These are phyloP conservation scores for Vitis vinifera DNA, from an alignment of 164 flowering plant genomes.

Conservation along the genomic window ASM3070453v1 NC_081813.1:4055501-4056000, in stretches of 20 bases:
- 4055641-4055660: conserved; percentile 70
- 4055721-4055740: conserved; percentile 50
- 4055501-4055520: conserved; percentile 70
- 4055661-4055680: conserved; percentile 39
- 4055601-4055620: conserved; percentile 53
- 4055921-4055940: not conserved
- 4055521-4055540: conserved; percentile 11
- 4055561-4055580: not conserved
- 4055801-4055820: not conserved
- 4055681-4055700: conserved; percentile 44
- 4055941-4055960: not conserved
- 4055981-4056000: too few relatives aligned
- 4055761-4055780: conserved; percentile 61
- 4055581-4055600: conserved; percentile 22
- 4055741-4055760: conserved; percentile 20
- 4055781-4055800: conserved; percentile 43
- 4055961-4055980: not conserved
- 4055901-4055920: not conserved
- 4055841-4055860: not conserved
- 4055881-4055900: not conserved
- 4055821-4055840: not conserved
- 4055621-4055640: conserved; percentile 60
- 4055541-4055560: not conserved
- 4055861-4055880: not conserved
- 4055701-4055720: conserved; percentile 47